A percentile compares a stretch with the other conserved stretches of the same genome.
These are phyloP conservation scores for Trichoderma reesei DNA, from an alignment of 495 filamentous ascomycete species.

Conservation along the genomic window DNA sequence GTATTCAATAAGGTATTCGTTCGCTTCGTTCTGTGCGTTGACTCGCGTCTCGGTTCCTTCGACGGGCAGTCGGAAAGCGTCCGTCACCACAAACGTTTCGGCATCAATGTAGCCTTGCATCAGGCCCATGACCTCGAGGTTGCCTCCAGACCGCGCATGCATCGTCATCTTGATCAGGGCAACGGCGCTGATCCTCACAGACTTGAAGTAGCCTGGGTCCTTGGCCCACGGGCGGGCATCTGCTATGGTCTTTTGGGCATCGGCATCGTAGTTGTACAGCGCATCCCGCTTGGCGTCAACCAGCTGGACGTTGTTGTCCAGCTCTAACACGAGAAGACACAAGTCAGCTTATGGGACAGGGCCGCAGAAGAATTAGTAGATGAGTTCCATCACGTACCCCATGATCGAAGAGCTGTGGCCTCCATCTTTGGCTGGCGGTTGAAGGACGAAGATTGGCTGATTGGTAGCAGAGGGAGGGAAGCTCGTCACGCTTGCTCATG, in stretches of 20 bases:
- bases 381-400: not conserved
- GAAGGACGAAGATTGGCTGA: not conserved
- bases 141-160: conserved; percentile 89
- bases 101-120: conserved; percentile 93
- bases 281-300: conserved; percentile 81
- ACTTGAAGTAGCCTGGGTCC: conserved; percentile 86
- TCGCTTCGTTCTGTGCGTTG: conserved; percentile 88
- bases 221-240: conserved; percentile 64
- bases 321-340: conserved; percentile 46
- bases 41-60: conserved; percentile 97
- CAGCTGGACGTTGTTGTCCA: conserved; percentile 75
- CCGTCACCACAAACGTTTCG: conserved; percentile 82
- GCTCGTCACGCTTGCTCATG: not conserved
- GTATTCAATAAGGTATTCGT: conserved; percentile 93
- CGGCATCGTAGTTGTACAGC: conserved; percentile 71
- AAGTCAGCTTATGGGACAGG: not conserved
- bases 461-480: not conserved
- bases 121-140: conserved; percentile 92
- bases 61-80: conserved; percentile 88
- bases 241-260: conserved; percentile 50
- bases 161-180: conserved; percentile 99
- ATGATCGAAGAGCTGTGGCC: not conserved
- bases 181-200: conserved; percentile 84
- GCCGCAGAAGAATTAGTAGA: not conserved
- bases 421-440: not conserved